Evolutionary conservation across 2,329 filamentous ascomycete genomes (phyloP), one percentile per base, ranked within the genome.

Genomic region (Macrophomina tecta): DNA sequence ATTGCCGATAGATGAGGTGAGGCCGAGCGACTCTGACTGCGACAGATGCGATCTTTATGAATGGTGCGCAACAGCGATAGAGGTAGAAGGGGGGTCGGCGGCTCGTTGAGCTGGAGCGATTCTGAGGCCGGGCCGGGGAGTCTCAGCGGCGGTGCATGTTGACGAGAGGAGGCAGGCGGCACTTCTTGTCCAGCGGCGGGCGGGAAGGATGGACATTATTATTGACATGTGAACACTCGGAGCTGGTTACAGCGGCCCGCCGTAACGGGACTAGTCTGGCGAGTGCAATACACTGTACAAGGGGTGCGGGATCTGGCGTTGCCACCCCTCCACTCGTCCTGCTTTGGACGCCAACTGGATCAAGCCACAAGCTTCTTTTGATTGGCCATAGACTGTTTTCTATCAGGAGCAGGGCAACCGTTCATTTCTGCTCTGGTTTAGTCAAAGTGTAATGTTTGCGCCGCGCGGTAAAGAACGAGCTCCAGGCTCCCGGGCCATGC

Each of bases 1-100:
- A 64, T 52, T 64, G 61, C 61, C 61, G 61, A 64, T 53, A 9
- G 61, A 38, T 49, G 58, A 62, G 42, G 32, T 62, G 58, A 62
- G 58, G 16, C 28, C 16, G 18, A 38, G 40, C 30, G 30, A 38
- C 58, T n/a, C 42, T 9, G 30, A 14, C 30, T 18, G 58, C 58
- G 45, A 49, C 58, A 5, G 14, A 18, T 12, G 42, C 6, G 23
- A 4, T 34, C 30, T 49, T 46, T 62, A 62, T 36, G n/a, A 40
- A 23, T n/a, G 45, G 28, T 9, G 56, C 28, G 28, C 42, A 23
- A 23, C 6, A 12, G 34, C 32, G 30, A 14, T 8, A 30, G 48
- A 28, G 6, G 46, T n/a, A 12, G n/a, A 9, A 16, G 30, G n/a
- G 11, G 46, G n/a, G 60, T 23, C 46, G 46, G n/a, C 36, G 36